Base-by-base conservation (phyloP, 2,329 filamentous ascomycete species). In the Scopulariopsis brevicaulis region DNA sequence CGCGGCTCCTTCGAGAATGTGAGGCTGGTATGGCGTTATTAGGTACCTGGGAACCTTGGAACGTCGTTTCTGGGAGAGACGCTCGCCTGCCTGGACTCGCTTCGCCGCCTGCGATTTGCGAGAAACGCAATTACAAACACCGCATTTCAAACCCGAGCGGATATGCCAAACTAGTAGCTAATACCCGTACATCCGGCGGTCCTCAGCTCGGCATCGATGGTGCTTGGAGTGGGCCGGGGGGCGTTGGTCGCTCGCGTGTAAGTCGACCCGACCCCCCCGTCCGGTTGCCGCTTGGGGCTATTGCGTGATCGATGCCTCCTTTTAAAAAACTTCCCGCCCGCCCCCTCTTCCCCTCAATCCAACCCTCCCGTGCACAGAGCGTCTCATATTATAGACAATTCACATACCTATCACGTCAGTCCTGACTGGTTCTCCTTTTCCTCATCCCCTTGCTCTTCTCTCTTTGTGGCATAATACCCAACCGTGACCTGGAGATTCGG, bases 271-370 rank as follows among this genome's bases (percentile, higher is more conserved):
- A 51, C 32, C 52, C 48, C 28, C 28, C 28, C 28, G 28, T 32
- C 28, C 28, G 28, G 18, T 28, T 57, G 54, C 48, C 54, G 51
- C 56, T 46, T 37, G 54, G 48, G 40, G 25, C 46, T 55, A 60
- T 60, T 60, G 59, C 59, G 59, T 60, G 59, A 58, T 60, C 59
- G 43, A 55, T n/a, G 28, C 28, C 55, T 60, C n/a, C 32, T 24
- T 24, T 25, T 20, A 58, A 54, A 60, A 60, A 55, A 50, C 58
- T 58, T 60, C 54, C 40, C 58, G 55, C 59, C 55, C 59, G 54
- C 52, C 40, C 28, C 28, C 54, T 32, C 57, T 56, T 48, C 40
- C 37, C 24, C 57, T 40, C 60, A 35, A 53, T 56, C 28, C 37
- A 24, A 14, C 53, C 50, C 54, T 46, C 15, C 40, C 4, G 15